Evolutionary conservation across 208 protist genomes (phyloP).

Genomic region (Acanthamoeba triangularis): DNA sequence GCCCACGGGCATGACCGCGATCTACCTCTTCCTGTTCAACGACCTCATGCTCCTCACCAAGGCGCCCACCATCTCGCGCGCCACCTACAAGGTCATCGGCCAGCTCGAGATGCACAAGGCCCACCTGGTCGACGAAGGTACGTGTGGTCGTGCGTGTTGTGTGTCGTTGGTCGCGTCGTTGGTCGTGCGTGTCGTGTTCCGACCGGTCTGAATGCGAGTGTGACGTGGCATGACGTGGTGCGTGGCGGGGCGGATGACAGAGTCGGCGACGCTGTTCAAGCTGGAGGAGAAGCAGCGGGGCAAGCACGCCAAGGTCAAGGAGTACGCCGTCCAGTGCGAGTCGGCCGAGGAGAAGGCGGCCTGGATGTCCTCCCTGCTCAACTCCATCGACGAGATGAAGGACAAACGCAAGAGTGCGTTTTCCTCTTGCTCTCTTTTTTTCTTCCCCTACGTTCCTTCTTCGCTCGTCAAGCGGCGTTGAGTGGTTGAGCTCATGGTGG

Average conservation of each 20-base stretch:
- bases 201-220: too few relatives aligned
- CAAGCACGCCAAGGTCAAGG: constrained; percentile 49
- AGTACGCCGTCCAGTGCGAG: constrained; percentile 20
- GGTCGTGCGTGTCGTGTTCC: neutral
- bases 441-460: neutral
- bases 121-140: constrained; percentile 30
- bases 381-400: constrained; percentile 55
- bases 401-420: constrained; percentile 53
- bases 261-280: constrained; percentile 4
- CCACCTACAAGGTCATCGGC: constrained; percentile 67
- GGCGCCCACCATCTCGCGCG: constrained; percentile 1
- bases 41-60: constrained; percentile 68
- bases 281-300: constrained; percentile 65
- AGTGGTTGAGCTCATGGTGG: neutral
- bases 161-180: neutral
- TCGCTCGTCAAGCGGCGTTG: neutral
- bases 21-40: constrained; percentile 75
- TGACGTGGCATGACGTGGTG: too few relatives aligned
- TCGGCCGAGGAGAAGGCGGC: constrained; percentile 23
- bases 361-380: constrained; percentile 72
- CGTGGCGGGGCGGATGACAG: neutral
- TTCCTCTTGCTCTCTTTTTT: neutral
- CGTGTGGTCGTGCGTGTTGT: neutral
- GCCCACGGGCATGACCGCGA: neutral
- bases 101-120: constrained; percentile 71